Evolutionary conservation across 2,329 filamentous ascomycete genomes (phyloP).

Genomic region (Bipolaris cookei): DNA sequence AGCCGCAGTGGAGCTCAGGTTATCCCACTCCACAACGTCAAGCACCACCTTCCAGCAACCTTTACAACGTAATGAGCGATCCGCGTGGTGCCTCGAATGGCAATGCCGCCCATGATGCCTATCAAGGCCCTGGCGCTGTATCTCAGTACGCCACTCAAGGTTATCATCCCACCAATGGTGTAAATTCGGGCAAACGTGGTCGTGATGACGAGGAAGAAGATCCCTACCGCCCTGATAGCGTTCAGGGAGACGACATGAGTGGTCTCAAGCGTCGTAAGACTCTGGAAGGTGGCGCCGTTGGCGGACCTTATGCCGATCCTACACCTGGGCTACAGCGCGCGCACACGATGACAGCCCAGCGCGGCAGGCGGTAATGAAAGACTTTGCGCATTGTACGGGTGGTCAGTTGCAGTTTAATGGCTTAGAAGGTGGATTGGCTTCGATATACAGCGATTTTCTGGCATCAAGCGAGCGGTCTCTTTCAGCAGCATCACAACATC

Average conservation of each 20-base stretch:
- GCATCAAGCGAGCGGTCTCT: constrained; percentile 30
- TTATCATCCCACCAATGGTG: constrained; percentile 67
- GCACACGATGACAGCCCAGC: constrained; percentile 39
- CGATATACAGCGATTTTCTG: constrained; percentile 24
- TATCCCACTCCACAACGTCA: constrained; percentile 81
- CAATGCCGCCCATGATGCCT: constrained; percentile 70
- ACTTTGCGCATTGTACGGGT: constrained; percentile 23
- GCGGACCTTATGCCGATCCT: constrained; percentile 40
- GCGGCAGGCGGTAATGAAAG: constrained; percentile 37
- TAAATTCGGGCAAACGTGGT: constrained; percentile 64
- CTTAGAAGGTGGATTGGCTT: constrained; percentile 34
- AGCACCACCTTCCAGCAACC: constrained; percentile 72
- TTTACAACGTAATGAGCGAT: constrained; percentile 90
- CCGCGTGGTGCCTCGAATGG: constrained; percentile 72
- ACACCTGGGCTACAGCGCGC: constrained; percentile 43
- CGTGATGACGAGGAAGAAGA: constrained; percentile 71
- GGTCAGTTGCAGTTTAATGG: constrained; percentile 30
- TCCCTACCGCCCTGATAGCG: constrained; percentile 67
- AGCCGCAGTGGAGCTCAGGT: constrained; percentile 73
- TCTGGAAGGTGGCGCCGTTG: constrained; percentile 57
- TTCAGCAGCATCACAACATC: constrained; percentile 19
- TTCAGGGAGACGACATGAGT: constrained; percentile 64
- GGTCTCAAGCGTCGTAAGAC: constrained; percentile 81
- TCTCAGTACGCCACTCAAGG: constrained; percentile 66
- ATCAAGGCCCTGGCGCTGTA: constrained; percentile 68